Percentiles rank a stretch among this genome's conserved stretches.
Conservation (phyloP, 345 rosid genomes). For the Euphorbia lathyris region DNA sequence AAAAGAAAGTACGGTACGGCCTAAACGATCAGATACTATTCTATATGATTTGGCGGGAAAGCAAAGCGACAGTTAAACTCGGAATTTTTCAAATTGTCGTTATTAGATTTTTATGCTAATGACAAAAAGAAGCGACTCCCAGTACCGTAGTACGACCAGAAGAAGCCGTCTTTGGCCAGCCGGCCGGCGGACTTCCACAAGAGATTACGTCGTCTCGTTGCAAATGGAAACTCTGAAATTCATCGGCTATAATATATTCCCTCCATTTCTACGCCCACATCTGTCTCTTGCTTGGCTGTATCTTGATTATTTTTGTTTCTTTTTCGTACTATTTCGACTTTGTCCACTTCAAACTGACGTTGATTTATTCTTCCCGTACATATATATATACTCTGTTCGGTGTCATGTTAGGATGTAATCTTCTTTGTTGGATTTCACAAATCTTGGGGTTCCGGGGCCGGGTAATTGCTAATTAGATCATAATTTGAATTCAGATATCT, state of each 20-base stretch:
- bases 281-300: neutral
- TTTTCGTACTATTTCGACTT: neutral
- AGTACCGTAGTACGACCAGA: neutral
- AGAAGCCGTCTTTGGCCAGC: too few relatives aligned
- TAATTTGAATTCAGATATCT: neutral
- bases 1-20: slow-evolving; percentile 4
- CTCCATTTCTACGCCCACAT: slow-evolving; percentile 5
- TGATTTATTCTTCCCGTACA: neutral
- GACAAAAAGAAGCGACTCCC: too few relatives aligned
- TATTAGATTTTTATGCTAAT: neutral
- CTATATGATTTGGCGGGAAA: slow-evolving; percentile 17
- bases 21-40: neutral
- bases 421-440: neutral
- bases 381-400: neutral
- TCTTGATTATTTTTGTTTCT: neutral
- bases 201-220: neutral
- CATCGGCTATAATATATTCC: neutral
- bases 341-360: slow-evolving; percentile 6
- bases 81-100: neutral
- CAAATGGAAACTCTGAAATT: neutral
- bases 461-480: neutral
- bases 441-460: neutral
- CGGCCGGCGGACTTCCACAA: slow-evolving; percentile 13
- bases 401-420: neutral
- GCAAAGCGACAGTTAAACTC: neutral